These are phyloP conservation scores for Zygnema circumcarinatum DNA, from an alignment of 139 green algal species.

Conservation along the genomic window DNA sequence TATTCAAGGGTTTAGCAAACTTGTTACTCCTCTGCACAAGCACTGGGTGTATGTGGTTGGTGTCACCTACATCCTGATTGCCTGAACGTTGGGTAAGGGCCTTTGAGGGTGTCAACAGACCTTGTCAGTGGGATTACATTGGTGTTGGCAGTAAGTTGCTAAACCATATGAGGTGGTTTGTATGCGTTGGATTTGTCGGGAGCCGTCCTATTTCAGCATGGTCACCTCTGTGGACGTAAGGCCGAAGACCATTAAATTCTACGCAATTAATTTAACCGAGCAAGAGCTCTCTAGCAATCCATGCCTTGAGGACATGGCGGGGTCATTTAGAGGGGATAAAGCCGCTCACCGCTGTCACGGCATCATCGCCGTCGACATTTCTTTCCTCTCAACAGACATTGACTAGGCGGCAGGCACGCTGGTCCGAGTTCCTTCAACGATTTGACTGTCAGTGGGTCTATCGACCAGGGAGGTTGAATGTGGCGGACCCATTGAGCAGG, in stretches of 20 bases:
- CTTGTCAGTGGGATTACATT: slow-evolving; percentile 53
- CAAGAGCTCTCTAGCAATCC: slow-evolving; percentile 55
- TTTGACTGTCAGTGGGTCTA: slow-evolving; percentile 34
- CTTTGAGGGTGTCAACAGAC: background rate
- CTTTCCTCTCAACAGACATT: slow-evolving; percentile 10
- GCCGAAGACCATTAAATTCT: slow-evolving; percentile 26
- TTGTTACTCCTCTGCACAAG: slow-evolving; percentile 54
- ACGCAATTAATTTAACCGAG: slow-evolving; percentile 52
- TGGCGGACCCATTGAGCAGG: slow-evolving; percentile 42
- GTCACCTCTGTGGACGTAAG: slow-evolving; percentile 49
- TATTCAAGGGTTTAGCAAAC: slow-evolving; percentile 51
- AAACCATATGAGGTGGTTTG: slow-evolving; percentile 51
- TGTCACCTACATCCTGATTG: background rate
- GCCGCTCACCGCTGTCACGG: slow-evolving; percentile 22
- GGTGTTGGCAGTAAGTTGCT: slow-evolving; percentile 15
- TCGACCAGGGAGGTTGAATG: slow-evolving; percentile 23
- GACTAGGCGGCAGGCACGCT: slow-evolving; percentile 24
- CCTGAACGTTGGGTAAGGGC: background rate
- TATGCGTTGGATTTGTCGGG: slow-evolving; percentile 53
- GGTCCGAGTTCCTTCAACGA: slow-evolving; percentile 19
- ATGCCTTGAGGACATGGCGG: slow-evolving; percentile 41
- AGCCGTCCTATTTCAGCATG: slow-evolving; percentile 59
- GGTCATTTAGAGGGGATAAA: slow-evolving; percentile 25
- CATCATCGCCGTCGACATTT: slow-evolving; percentile 17
- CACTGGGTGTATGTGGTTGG: slow-evolving; percentile 14